Base-by-base conservation (phyloP, 1,139 yeast species). In the Protomyces inundatus region DNA sequence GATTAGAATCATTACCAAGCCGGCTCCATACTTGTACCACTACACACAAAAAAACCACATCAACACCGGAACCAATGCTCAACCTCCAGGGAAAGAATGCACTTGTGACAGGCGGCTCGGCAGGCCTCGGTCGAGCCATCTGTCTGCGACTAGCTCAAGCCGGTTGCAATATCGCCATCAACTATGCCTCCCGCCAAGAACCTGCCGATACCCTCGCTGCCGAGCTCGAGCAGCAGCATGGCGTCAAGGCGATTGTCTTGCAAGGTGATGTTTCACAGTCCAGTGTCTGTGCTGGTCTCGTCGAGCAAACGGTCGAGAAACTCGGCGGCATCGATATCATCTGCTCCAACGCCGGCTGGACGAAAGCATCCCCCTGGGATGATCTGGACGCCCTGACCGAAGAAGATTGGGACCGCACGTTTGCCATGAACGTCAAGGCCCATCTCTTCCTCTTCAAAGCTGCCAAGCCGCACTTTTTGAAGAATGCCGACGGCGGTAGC, bases 371-470 rank as follows among this genome's bases (percentile, higher is more conserved):
- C 14, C 73, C 75, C 9, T 72, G 71, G 64, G 69, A 69, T 12
- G 75, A 76, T 63, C 67, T 76, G 54, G 77, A 75, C 53, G 71
- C 69, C 4, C 67, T 74, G 33, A 74, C 73, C 50, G 76, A 74
- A 30, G 74, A 73, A 54, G 68, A 75, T 39, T 76, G 77, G 77
- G 78, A 76, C 67, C 70, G 69, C 30, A 71, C 75, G 30, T 74
- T 70, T 64, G 69, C 70, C 40, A 74, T 70, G 51, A 70, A 70
- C 55, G 70, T 70, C 42, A 68, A 70, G 68, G 67, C 77, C 1
- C 80, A 78, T 67, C 77, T 74, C 63, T 76, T 68, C 62, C 70
- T 77, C 54, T 76, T 74, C 69, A 71, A 74, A 48, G 77, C 74
- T 0, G 77, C 77, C 37, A 75, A 74, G 68, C 72, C 72, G 23